A percentile compares a stretch with the other conserved stretches of the same genome.
Conservation (phyloP, 23 red algal species). For the Gracilaria vermiculophylla region DNA sequence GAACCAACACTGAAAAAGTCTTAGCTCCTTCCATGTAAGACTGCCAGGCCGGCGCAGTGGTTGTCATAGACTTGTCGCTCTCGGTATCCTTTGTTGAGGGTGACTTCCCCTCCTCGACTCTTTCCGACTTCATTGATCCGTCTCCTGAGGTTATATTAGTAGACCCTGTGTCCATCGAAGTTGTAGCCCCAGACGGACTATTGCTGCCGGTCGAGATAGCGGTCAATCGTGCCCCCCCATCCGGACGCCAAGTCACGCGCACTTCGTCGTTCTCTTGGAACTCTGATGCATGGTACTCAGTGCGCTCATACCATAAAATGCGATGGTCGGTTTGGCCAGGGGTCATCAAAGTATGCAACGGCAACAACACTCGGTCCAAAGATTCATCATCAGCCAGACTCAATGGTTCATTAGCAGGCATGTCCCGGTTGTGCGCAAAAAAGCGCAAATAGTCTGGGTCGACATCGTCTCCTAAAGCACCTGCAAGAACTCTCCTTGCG, state of each 20-base stretch:
- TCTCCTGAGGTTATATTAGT: conserved; percentile 16
- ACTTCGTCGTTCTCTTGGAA: conserved; percentile 90
- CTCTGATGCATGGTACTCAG: conserved; percentile 70
- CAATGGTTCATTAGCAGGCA: conserved; percentile 47
- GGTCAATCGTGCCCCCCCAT: conserved; percentile 29
- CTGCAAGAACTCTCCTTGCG: conserved; percentile 53
- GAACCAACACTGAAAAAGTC: conserved; percentile 63
- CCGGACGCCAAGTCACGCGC: conserved; percentile 71
- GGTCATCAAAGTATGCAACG: conserved; percentile 1
- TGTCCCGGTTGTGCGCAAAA: conserved; percentile 54
- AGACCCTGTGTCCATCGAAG: conserved; percentile 19
- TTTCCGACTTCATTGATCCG: conserved; percentile 6
- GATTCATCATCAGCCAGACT: conserved; percentile 19
- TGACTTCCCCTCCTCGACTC: not conserved
- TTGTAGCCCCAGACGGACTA: not conserved
- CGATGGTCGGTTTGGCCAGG: conserved; percentile 44
- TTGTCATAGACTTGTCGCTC: not conserved
- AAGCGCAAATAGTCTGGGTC: conserved; percentile 78
- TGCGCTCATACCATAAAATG: conserved; percentile 91
- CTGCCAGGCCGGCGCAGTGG: not conserved
- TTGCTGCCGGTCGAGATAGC: not conserved
- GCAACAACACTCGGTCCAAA: conserved; percentile 11
- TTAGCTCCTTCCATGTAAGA: not conserved
- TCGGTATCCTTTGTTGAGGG: not conserved
- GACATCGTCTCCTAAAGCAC: conserved; percentile 41